A percentile compares a stretch with the other conserved stretches of the same genome.
These are phyloP conservation scores for Pseudogymnoascus sp. DNA, from an alignment of 2,329 filamentous ascomycete species.

Conservation along the genomic window DNA sequence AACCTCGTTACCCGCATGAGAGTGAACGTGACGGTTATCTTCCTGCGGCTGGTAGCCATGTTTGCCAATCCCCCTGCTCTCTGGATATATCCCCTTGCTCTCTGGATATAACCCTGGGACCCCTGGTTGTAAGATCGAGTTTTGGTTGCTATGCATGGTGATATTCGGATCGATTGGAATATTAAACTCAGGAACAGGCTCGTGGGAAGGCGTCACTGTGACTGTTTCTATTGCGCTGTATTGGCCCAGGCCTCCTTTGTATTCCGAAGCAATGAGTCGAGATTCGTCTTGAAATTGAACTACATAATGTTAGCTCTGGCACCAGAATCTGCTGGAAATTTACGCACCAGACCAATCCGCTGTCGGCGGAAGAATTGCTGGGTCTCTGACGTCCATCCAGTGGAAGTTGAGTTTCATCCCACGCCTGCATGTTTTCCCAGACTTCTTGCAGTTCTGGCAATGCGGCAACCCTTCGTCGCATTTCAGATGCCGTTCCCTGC, in stretches of 20 bases:
- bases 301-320: conserved; percentile 13
- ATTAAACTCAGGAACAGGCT: conserved; percentile 20
- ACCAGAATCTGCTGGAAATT: neutral
- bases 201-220: conserved; percentile 27
- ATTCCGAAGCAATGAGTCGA: conserved; percentile 81
- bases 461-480: conserved; percentile 65
- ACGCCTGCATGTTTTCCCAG: conserved; percentile 74
- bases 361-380: conserved; percentile 52
- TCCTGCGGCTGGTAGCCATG: conserved; percentile 19
- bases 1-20: conserved; percentile 21
- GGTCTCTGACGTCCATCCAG: conserved; percentile 63
- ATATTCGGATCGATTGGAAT: conserved; percentile 14
- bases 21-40: conserved; percentile 25
- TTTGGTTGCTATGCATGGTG: conserved; percentile 13
- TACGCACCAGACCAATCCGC: conserved; percentile 53
- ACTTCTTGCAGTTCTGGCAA: conserved; percentile 78
- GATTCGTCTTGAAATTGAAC: conserved; percentile 85
- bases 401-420: conserved; percentile 88
- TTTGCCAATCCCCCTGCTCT: conserved; percentile 19
- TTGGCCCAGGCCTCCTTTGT: conserved; percentile 65
- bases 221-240: conserved; percentile 42
- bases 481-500: conserved; percentile 80
- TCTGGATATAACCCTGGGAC: conserved; percentile 20
- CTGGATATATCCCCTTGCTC: conserved; percentile 18
- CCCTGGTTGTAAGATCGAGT: conserved; percentile 22